These are phyloP conservation scores for Capsicum pubescens DNA, from an alignment of 257 asterid species.

Conservation along the genomic window DNA sequence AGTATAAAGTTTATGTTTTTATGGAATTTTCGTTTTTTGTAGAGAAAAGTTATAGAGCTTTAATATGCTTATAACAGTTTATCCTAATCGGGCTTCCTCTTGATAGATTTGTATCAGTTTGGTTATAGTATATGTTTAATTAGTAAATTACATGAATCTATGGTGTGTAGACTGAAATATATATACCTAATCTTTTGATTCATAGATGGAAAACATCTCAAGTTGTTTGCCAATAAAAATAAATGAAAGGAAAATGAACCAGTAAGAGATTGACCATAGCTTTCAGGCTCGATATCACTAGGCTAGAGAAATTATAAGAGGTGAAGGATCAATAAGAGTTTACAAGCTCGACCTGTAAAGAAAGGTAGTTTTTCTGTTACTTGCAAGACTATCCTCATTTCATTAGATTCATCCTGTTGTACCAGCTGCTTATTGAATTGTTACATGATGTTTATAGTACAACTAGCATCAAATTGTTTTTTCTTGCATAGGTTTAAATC, in stretches of 20 bases:
- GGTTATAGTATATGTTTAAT: background rate
- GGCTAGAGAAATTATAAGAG: background rate
- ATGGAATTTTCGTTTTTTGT: background rate
- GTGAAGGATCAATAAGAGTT: background rate
- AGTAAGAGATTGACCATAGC: background rate
- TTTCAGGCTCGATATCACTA: background rate
- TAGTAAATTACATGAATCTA: constrained; percentile 3
- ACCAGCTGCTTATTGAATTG: background rate
- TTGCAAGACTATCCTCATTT: background rate
- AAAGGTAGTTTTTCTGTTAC: background rate
- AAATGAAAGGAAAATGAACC: background rate
- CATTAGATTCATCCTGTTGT: background rate
- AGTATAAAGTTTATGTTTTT: constrained; percentile 15
- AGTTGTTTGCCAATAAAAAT: background rate
- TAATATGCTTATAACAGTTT: constrained; percentile 17
- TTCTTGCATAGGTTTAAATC: background rate
- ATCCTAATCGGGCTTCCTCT: background rate
- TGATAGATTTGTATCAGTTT: background rate
- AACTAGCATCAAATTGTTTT: background rate
- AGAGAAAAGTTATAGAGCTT: constrained; percentile 17
- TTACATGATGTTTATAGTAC: background rate
- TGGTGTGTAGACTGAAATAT: background rate
- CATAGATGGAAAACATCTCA: background rate
- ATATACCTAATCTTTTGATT: background rate
- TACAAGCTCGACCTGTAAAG: background rate